Evolutionary conservation across 129 eudicot species (phyloP).

Genomic region (Pittosporum tobira): DNA sequence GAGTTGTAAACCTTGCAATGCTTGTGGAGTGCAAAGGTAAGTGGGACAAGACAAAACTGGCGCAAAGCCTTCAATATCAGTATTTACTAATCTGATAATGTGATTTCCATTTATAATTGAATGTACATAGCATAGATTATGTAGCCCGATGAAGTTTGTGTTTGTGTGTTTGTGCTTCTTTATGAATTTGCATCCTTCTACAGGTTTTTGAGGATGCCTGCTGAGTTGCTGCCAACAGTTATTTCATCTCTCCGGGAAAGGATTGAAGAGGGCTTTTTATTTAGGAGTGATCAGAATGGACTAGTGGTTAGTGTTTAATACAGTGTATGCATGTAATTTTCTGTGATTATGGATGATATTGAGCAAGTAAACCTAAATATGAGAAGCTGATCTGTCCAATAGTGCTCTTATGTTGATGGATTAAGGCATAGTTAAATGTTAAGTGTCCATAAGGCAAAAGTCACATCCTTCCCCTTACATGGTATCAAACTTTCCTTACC

Average conservation of each 20-base stretch:
- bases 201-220: slow-evolving; percentile 87
- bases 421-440: no score
- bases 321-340: slow-evolving; percentile 8
- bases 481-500: no score
- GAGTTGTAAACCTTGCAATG: no score
- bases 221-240: slow-evolving; percentile 53
- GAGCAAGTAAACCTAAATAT: not conserved
- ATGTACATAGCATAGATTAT: not conserved
- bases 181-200: slow-evolving; percentile 8
- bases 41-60: no score
- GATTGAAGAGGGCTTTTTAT: slow-evolving; percentile 47
- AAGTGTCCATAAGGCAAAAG: no score
- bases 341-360: not conserved
- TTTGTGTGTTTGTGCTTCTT: not conserved
- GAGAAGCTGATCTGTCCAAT: not conserved
- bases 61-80: no score
- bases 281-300: slow-evolving; percentile 53
- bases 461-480: no score
- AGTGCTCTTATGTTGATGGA: not conserved
- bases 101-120: not conserved
- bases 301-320: slow-evolving; percentile 58
- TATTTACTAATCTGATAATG: no score
- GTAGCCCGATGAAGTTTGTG: not conserved
- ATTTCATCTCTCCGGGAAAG: slow-evolving; percentile 54
- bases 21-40: no score